Percentiles rank a stretch among this genome's conserved stretches.
Conservation (phyloP, 371 early-diverging fungal genomes). For the Apophysomyces trapeziformis region DNA sequence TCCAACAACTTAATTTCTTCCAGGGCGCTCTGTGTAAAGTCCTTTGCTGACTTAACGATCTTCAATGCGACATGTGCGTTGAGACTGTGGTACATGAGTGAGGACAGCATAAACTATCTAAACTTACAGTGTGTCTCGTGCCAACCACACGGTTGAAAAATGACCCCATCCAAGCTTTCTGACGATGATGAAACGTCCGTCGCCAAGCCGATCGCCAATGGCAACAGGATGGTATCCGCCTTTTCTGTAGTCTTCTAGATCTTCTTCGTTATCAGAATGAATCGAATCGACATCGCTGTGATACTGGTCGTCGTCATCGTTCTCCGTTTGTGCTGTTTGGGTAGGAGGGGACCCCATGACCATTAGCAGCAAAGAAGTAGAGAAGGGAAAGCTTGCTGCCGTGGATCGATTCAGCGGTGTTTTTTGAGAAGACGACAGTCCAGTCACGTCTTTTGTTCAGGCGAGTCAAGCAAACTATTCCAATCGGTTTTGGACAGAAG, state of each 20-base stretch:
- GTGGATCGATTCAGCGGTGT: neutral
- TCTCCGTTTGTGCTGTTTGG: conserved; percentile 6
- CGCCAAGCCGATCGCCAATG: conserved; percentile 84
- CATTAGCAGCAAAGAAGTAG: neutral
- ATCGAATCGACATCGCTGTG: conserved; percentile 28
- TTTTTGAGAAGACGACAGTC: neutral
- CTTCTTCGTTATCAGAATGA: conserved; percentile 83
- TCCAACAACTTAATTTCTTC: conserved; percentile 95
- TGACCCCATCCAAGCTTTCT: conserved; percentile 98
- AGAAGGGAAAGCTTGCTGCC: neutral
- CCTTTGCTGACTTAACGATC: conserved; percentile 93
- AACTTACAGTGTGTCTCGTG: conserved; percentile 73
- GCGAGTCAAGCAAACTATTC: no score
- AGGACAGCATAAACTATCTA: neutral
- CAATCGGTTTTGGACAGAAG: no score
- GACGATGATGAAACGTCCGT: conserved; percentile 79
- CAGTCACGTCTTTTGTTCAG: no score
- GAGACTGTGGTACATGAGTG: neutral
- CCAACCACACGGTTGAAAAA: conserved; percentile 97
- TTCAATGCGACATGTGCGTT: conserved; percentile 92
- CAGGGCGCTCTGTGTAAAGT: conserved; percentile 93
- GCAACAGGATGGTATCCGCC: conserved; percentile 95
- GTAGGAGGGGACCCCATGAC: conserved; percentile 5
- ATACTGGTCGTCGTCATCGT: conserved; percentile 22
- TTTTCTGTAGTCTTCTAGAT: conserved; percentile 84